Conservation (phyloP, 768 basidiomycete species). For the Cyclocybe cylindracea region DNA sequence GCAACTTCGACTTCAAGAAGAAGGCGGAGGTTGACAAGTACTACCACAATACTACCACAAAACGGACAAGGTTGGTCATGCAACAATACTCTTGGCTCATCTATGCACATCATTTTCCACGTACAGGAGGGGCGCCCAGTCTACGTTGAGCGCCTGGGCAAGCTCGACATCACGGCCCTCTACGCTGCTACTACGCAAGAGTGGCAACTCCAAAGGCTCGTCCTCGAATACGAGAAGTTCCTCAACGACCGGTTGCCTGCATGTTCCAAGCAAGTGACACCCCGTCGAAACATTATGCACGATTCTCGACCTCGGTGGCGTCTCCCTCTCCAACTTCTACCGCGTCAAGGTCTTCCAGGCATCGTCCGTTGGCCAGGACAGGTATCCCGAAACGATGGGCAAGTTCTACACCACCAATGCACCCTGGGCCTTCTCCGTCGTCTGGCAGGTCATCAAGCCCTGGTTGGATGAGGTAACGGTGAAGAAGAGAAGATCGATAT, state of each 20-base stretch:
- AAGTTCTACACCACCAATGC: constrained; percentile 99
- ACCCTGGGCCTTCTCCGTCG: constrained; percentile 87
- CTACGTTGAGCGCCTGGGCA: constrained; percentile 92
- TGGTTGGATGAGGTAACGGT: constrained; percentile 97
- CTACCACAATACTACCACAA: constrained; percentile 96
- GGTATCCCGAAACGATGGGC: constrained; percentile 95
- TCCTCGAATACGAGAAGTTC: constrained; percentile 93
- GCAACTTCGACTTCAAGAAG: constrained; percentile 87
- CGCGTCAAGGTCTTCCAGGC: constrained; percentile 85
- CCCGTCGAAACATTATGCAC: constrained; percentile 97
- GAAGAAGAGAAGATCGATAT: constrained; percentile 93
- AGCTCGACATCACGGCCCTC: constrained; percentile 83
- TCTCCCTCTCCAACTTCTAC: constrained; percentile 77
- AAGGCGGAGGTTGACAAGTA: constrained; percentile 83
- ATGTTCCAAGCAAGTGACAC: constrained; percentile 62
- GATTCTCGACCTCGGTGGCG: constrained; percentile 85
- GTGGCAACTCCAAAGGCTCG: constrained; percentile 85
- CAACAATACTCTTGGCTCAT: background rate
- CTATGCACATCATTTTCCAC: background rate
- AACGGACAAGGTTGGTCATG: constrained; percentile 78
- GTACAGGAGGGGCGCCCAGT: constrained; percentile 88
- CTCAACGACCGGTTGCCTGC: constrained; percentile 79
- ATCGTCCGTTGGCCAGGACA: constrained; percentile 80
- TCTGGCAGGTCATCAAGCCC: constrained; percentile 87
- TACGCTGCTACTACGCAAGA: constrained; percentile 83